A percentile compares a stretch with the other conserved stretches of the same genome.
Evolutionary conservation across 352 stramenopile species (phyloP).

Genomic region (Globisporangium sylvaticum): DNA sequence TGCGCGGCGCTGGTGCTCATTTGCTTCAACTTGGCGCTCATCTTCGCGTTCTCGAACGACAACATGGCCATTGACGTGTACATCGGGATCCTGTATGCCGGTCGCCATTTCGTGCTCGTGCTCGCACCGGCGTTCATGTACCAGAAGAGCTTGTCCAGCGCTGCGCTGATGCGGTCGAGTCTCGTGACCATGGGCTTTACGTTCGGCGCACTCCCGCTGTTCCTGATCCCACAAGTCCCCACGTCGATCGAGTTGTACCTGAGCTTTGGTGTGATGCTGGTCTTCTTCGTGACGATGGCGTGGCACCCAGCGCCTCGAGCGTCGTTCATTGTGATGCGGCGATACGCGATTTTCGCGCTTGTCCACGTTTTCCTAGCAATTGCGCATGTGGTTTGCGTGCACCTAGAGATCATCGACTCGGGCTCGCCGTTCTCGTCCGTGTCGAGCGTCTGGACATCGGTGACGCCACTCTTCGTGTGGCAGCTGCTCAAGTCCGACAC

Average conservation of each 20-base stretch:
- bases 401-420: constrained; percentile 32
- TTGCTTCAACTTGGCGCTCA: constrained; percentile 36
- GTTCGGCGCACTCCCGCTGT: constrained; percentile 23
- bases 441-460: constrained; percentile 40
- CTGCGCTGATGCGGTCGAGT: constrained; percentile 21
- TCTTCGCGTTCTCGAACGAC: constrained; percentile 40
- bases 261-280: constrained; percentile 5
- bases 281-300: constrained; percentile 3
- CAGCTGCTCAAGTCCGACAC: constrained; percentile 53
- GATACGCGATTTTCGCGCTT: constrained; percentile 46
- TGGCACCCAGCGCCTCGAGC: constrained; percentile 30
- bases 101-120: constrained; percentile 53
- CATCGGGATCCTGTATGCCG: constrained; percentile 37
- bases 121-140: constrained; percentile 56
- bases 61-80: constrained; percentile 9
- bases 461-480: constrained; percentile 55
- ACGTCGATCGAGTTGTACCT: constrained; percentile 7
- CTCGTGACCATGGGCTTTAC: constrained; percentile 28
- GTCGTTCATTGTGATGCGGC: constrained; percentile 19
- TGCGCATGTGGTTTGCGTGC: constrained; percentile 43
- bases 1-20: constrained; percentile 24
- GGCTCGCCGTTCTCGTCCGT: constrained; percentile 54
- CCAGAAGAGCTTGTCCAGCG: constrained; percentile 49
- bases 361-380: constrained; percentile 39
- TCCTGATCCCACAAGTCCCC: constrained; percentile 5